Evolutionary conservation across 1,284 basidiomycete species (phyloP).

Genomic region (Cerrena zonata): DNA sequence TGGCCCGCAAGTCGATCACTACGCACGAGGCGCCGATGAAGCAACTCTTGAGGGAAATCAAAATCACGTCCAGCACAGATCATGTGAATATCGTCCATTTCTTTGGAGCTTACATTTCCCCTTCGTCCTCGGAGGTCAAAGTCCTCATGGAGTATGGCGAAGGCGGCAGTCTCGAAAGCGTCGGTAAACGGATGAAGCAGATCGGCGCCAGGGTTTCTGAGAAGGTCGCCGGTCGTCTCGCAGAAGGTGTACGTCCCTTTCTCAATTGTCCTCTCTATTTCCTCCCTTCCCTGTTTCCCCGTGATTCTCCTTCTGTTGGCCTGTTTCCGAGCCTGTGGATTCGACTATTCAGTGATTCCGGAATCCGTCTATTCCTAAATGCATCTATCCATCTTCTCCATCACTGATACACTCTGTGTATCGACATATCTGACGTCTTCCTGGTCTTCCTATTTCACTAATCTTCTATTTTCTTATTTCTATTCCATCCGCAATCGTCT

Average conservation of each 20-base stretch:
- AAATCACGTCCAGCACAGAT: slow-evolving; percentile 79
- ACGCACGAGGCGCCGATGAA: slow-evolving; percentile 89
- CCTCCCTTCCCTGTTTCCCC: too few species aligned
- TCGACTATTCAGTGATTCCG: too few species aligned
- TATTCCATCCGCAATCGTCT: too few species aligned
- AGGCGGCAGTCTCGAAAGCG: slow-evolving; percentile 81
- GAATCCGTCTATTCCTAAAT: too few species aligned
- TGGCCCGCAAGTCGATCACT: slow-evolving; percentile 96
- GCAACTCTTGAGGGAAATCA: slow-evolving; percentile 89
- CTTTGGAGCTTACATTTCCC: slow-evolving; percentile 92
- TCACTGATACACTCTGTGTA: too few species aligned
- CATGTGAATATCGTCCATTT: slow-evolving; percentile 90
- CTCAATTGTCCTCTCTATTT: too few species aligned
- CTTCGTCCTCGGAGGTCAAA: slow-evolving; percentile 87
- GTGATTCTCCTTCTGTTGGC: slow-evolving; percentile 13
- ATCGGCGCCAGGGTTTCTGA: slow-evolving; percentile 82
- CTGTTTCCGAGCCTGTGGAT: slow-evolving; percentile 7
- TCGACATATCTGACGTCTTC: too few species aligned
- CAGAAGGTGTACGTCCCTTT: slow-evolving; percentile 68
- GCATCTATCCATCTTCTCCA: too few species aligned
- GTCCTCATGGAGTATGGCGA: slow-evolving; percentile 95
- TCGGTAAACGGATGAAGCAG: slow-evolving; percentile 81
- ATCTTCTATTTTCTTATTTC: too few species aligned
- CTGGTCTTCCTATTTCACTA: too few species aligned
- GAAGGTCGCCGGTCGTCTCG: slow-evolving; percentile 86